phyloP scores from a whole-genome alignment of 805 yeast genomes.

The Lachancea thermotolerans region DNA sequence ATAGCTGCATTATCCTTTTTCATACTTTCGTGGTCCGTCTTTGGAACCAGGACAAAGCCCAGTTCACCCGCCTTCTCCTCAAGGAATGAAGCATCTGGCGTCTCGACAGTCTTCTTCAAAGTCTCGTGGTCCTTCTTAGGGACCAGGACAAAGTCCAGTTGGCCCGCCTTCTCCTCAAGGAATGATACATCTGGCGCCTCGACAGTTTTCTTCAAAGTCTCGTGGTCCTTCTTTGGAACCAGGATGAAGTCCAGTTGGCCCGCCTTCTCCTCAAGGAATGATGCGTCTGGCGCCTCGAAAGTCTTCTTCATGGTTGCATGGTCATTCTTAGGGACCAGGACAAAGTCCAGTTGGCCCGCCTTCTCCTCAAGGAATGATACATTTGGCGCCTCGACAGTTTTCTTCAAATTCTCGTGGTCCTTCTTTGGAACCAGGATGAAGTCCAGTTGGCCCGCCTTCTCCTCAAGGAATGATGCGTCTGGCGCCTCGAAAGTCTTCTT shows the following conservation, averaged over 20 bases:
- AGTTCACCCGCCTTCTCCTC: slow-evolving; percentile 4
- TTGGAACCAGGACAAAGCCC: slow-evolving; percentile 13
- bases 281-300: too few species aligned
- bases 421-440: neutral
- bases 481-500: neutral
- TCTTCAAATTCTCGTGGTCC: neutral
- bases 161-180: too few species aligned
- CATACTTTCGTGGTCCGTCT: slow-evolving; percentile 10
- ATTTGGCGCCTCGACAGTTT: too few species aligned
- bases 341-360: too few species aligned
- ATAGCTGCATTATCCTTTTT: neutral
- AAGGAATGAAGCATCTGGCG: slow-evolving; percentile 1
- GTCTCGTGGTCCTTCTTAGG: too few species aligned
- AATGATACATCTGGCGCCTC: too few species aligned
- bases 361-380: too few species aligned
- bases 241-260: neutral
- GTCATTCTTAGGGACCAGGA: too few species aligned
- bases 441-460: neutral
- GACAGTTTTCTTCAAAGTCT: too few species aligned
- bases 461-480: neutral
- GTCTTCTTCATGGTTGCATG: too few species aligned
- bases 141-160: too few species aligned
- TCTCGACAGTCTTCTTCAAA: neutral
- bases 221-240: too few species aligned
- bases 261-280: neutral